Evolutionary conservation across 208 protist species (phyloP).

Genomic region (Wallacemonas sp.): DNA sequence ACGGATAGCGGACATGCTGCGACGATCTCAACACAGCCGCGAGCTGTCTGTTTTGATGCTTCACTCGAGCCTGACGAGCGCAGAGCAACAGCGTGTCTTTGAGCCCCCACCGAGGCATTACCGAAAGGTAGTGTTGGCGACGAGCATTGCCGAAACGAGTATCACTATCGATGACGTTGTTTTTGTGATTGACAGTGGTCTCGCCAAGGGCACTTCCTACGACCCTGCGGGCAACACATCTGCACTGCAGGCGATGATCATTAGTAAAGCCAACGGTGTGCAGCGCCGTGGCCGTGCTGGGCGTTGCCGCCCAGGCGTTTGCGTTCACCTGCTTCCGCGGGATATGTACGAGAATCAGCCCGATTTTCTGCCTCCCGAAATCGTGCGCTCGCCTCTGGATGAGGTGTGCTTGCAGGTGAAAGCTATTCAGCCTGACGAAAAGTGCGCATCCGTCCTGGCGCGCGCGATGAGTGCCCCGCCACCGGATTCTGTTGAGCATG

Average conservation of each 20-base stretch:
- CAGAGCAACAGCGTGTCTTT: constrained; percentile 93
- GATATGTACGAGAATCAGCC: constrained; percentile 76
- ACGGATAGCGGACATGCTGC: constrained; percentile 49
- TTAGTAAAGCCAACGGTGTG: constrained; percentile 81
- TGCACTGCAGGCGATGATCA: constrained; percentile 66
- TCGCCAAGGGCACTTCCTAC: constrained; percentile 92
- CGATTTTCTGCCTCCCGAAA: constrained; percentile 92
- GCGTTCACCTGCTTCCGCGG: constrained; percentile 78
- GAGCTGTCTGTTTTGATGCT: constrained; percentile 85
- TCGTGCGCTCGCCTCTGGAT: constrained; percentile 87
- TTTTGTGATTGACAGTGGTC: constrained; percentile 95
- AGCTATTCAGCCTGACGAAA: constrained; percentile 71
- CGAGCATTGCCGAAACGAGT: constrained; percentile 97
- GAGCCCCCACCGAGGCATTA: constrained; percentile 59
- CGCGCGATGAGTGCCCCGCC: constrained; percentile 75
- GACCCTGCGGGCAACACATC: constrained; percentile 76
- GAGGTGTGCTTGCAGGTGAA: constrained; percentile 90
- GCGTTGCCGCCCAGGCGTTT: constrained; percentile 81
- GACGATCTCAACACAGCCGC: constrained; percentile 24
- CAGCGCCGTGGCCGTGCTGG: constrained; percentile 93
- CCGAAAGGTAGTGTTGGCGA: constrained; percentile 94
- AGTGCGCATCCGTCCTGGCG: constrained; percentile 69
- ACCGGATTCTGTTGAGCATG: constrained; percentile 51
- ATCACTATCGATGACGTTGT: constrained; percentile 96
- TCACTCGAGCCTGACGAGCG: constrained; percentile 86